These are phyloP conservation scores for Scleroderma citrinum DNA, from an alignment of 768 basidiomycete genomes.

Conservation along the genomic window DNA sequence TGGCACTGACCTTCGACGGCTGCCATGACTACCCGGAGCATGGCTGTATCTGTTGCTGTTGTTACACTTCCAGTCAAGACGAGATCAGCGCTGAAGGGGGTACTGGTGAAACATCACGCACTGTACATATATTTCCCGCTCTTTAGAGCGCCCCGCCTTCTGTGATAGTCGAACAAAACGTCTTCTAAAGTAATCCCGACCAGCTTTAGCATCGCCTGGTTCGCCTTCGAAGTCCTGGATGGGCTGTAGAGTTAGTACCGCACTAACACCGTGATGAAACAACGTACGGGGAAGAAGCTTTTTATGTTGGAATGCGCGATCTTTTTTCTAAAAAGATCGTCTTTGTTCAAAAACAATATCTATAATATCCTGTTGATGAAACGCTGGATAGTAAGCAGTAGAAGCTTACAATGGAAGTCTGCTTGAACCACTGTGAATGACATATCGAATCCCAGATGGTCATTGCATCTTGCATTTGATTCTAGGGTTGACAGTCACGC, in stretches of 20 bases:
- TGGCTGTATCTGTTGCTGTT: slow-evolving; percentile 84
- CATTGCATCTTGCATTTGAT: slow-evolving; percentile 99
- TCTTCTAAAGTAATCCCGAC: slow-evolving; percentile 85
- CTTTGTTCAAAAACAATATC: slow-evolving; percentile 96
- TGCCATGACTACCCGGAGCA: slow-evolving; percentile 89
- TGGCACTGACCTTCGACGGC: slow-evolving; percentile 80
- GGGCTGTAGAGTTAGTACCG: not conserved
- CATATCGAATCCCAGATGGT: slow-evolving; percentile 99
- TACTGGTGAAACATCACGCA: slow-evolving; percentile 36
- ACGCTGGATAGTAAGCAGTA: not conserved
- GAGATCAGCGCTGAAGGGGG: slow-evolving; percentile 6
- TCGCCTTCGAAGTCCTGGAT: slow-evolving; percentile 80
- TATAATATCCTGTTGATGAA: slow-evolving; percentile 29
- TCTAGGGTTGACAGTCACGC: slow-evolving; percentile 38
- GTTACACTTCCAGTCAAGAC: slow-evolving; percentile 52
- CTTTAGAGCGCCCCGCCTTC: slow-evolving; percentile 78
- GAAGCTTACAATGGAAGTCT: slow-evolving; percentile 76
- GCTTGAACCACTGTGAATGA: slow-evolving; percentile 95
- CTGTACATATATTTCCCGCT: slow-evolving; percentile 93
- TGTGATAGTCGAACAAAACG: slow-evolving; percentile 79
- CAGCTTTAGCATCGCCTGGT: slow-evolving; percentile 62
- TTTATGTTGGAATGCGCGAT: slow-evolving; percentile 77
- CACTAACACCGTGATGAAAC: not conserved
- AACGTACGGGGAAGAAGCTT: slow-evolving; percentile 77
- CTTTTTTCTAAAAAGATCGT: slow-evolving; percentile 87